Percentiles rank a stretch among this genome's conserved stretches.
These are phyloP conservation scores for Saccharomyces hybrid DNA, from an alignment of 1,139 yeast genomes.

Conservation along the genomic window DNA sequence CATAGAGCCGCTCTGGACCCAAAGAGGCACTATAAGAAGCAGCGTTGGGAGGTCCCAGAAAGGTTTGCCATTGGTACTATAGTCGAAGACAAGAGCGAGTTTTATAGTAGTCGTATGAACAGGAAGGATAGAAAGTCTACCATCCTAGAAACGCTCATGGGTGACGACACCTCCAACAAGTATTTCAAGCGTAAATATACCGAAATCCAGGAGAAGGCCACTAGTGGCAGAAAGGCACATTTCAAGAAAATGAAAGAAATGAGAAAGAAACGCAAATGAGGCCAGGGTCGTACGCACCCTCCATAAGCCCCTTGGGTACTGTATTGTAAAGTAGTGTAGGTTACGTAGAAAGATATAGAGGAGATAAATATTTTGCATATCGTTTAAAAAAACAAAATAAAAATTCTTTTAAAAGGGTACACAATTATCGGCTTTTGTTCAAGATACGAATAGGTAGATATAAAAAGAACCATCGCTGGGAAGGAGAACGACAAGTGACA, in stretches of 20 bases:
- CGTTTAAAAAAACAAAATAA: background rate
- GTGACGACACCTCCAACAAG: conserved; percentile 58
- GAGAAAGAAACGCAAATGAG: conserved; percentile 9
- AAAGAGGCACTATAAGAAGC: conserved; percentile 88
- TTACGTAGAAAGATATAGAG: background rate
- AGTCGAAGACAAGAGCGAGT: conserved; percentile 74
- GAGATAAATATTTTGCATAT: background rate
- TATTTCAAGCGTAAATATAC: conserved; percentile 80
- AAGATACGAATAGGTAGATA: background rate
- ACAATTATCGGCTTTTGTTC: background rate
- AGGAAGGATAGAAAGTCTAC: conserved; percentile 69
- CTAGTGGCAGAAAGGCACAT: conserved; percentile 68
- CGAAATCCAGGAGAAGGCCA: conserved; percentile 66
- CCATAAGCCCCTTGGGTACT: background rate
- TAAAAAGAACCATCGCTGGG: background rate
- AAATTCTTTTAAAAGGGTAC: background rate
- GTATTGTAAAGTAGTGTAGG: background rate
- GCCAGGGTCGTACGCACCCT: background rate
- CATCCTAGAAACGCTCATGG: conserved; percentile 72
- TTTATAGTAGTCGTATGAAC: conserved; percentile 59
- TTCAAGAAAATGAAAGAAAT: conserved; percentile 56
- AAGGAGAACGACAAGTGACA: background rate
- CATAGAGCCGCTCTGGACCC: conserved; percentile 92
- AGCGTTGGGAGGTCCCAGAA: conserved; percentile 72
- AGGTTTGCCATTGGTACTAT: conserved; percentile 85